Conservation (phyloP, 345 rosid genomes). For the Salix caprea region DNA sequence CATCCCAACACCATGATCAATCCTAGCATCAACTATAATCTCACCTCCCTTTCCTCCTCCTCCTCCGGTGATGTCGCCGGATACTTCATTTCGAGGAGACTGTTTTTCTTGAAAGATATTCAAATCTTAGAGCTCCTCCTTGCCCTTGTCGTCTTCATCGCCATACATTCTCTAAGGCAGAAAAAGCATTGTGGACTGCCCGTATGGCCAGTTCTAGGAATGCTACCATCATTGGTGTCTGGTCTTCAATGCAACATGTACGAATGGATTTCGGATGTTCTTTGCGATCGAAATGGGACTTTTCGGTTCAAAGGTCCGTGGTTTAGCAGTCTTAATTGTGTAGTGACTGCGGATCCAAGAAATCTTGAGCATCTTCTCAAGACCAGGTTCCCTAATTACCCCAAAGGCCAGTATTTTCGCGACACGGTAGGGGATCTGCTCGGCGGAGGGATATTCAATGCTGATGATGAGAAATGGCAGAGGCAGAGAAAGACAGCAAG, state of each 20-base stretch:
- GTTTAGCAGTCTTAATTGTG: conserved; percentile 71
- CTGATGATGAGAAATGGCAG: conserved; percentile 84
- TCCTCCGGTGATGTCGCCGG: conserved; percentile 1
- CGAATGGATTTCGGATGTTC: conserved; percentile 63
- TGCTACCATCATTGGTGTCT: conserved; percentile 69
- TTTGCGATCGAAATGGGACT: conserved; percentile 64
- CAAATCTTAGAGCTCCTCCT: conserved; percentile 52
- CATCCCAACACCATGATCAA: conserved; percentile 42
- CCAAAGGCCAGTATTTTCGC: conserved; percentile 74
- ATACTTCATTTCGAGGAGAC: conserved; percentile 13
- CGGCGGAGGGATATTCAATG: conserved; percentile 84
- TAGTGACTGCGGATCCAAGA: conserved; percentile 77
- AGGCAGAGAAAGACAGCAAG: conserved; percentile 82
- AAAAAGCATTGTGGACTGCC: conserved; percentile 52
- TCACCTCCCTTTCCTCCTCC: conserved; percentile 32
- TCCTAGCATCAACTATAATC: conserved; percentile 20
- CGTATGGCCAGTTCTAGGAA: conserved; percentile 82
- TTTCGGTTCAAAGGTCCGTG: conserved; percentile 74
- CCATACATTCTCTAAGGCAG: conserved; percentile 53
- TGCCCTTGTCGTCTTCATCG: conserved; percentile 42
- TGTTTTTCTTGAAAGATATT: conserved; percentile 41
- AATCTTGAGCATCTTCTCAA: conserved; percentile 87
- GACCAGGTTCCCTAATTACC: conserved; percentile 73
- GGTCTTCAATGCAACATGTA: conserved; percentile 51
- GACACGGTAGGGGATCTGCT: conserved; percentile 69